Conservation (phyloP, 129 eudicot species). For the Artemisia annua region DNA sequence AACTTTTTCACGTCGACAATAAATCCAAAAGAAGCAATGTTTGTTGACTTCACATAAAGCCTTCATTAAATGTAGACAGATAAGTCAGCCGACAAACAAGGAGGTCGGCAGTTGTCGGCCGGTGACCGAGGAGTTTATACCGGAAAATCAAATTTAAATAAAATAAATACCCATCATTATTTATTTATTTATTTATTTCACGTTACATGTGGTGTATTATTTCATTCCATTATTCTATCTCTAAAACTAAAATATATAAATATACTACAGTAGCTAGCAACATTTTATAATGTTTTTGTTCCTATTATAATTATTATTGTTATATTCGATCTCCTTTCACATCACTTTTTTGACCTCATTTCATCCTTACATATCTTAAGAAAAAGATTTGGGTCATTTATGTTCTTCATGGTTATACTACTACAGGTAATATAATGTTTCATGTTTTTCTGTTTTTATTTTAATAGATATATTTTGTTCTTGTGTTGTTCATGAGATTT, state of each 20-base stretch:
- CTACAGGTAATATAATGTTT: no score
- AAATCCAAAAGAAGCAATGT: constrained; percentile 5
- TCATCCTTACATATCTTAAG: no score
- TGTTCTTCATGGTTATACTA: no score
- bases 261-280: no score
- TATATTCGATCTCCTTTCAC: no score
- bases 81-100: constrained; percentile 67
- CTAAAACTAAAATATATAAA: not conserved
- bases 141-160: constrained; percentile 3
- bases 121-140: constrained; percentile 51
- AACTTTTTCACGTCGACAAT: constrained; percentile 4
- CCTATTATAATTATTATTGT: not conserved
- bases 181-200: no score
- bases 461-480: no score
- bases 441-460: no score
- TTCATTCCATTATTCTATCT: not conserved
- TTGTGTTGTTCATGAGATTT: no score
- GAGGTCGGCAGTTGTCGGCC: constrained; percentile 99
- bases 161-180: not conserved
- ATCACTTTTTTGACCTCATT: no score
- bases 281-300: not conserved
- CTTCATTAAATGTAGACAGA: constrained; percentile 38
- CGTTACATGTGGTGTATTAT: not conserved
- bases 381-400: no score
- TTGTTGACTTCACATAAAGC: constrained; percentile 15